Base-by-base conservation (phyloP, 1,284 basidiomycete species). In the Heterobasidion occidentale region DNA sequence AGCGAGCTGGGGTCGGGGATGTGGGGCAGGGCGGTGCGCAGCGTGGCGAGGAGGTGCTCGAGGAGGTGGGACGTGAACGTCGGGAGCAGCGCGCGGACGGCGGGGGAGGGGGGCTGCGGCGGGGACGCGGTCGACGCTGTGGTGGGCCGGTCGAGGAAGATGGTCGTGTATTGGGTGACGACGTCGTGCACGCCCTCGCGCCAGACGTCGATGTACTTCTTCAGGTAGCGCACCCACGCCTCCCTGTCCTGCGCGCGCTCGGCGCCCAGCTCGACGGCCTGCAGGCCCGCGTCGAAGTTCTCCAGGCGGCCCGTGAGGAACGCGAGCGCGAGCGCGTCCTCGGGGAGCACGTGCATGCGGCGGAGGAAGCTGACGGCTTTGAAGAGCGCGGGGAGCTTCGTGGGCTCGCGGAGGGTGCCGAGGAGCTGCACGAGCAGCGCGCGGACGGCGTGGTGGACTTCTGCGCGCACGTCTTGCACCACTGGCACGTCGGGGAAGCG, bases 141-240 rank as follows among this genome's bases (percentile, higher is more conserved):
- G 56, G 58, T 57, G 4, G 72, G 64, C 45, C 80, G 79, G n/a
- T 92, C 88, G 52, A 94, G 81, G 71, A 98, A 98, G 59, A 98
- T 92, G 45, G 92, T 86, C 2, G 86, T 81, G 64, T 87, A 97
- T 69, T 97, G 94, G 15, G 87, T 88, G 61, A 96, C 80, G 63
- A 95, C 86, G 68, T 98, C 94, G 70, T 94, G 90, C 27, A 94
- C 87, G 54, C 91, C 86, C 71, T 98, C 94, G 51, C 94, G 78
- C 88, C 94, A 98, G 8, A 87, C 72, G 66, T 97, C 95, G 62
- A 96, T 84, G 71, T 94, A 95, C 64, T 84, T 84, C 64, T 92
- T 88, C 57, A 95, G 75, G 70, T 87, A 94, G 46, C 87, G 74
- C 34, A 88, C 80, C 20, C 90, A 77, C 59, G 93, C 90, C 59